These are phyloP conservation scores for Mortierella sp. DNA, from an alignment of 371 early-diverging fungal genomes.

Conservation along the genomic window DNA sequence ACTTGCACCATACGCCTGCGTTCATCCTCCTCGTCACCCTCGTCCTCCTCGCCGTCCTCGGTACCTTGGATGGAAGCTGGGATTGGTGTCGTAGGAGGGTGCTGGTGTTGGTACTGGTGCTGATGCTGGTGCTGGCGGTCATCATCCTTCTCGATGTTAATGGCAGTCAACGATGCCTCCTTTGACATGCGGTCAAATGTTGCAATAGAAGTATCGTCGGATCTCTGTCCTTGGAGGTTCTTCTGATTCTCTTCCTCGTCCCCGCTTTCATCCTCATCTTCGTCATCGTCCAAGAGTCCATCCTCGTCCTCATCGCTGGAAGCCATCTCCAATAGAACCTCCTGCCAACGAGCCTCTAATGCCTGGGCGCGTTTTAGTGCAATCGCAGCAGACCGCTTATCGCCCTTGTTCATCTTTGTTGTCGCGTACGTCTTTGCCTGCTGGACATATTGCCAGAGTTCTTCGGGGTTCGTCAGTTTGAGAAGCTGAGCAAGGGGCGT, in stretches of 20 bases:
- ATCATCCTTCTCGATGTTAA: neutral
- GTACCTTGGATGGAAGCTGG: neutral
- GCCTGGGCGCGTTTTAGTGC: conserved; percentile 49
- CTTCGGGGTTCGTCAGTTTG: conserved; percentile 32
- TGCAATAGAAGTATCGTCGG: neutral
- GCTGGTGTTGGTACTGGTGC: no score
- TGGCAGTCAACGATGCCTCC: neutral
- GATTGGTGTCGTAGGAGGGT: neutral
- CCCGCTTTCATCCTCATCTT: conserved; percentile 24
- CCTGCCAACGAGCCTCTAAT: conserved; percentile 46
- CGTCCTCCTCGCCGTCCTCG: conserved; percentile 7
- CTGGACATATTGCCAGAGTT: conserved; percentile 50
- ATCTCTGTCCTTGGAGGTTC: neutral
- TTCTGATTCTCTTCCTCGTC: neutral
- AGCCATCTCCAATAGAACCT: conserved; percentile 46
- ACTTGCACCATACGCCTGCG: conserved; percentile 16
- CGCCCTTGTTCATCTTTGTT: conserved; percentile 49
- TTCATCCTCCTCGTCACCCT: conserved; percentile 11
- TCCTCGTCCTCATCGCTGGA: conserved; percentile 53
- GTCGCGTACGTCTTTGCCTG: conserved; percentile 52
- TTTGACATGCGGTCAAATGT: neutral
- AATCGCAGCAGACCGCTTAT: conserved; percentile 48
- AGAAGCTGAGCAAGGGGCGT: conserved; percentile 41
- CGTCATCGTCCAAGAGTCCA: conserved; percentile 40
- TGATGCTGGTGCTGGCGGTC: no score